Evolutionary conservation across 2,329 filamentous ascomycete species (phyloP).

Genomic region (Shiraia sp.): DNA sequence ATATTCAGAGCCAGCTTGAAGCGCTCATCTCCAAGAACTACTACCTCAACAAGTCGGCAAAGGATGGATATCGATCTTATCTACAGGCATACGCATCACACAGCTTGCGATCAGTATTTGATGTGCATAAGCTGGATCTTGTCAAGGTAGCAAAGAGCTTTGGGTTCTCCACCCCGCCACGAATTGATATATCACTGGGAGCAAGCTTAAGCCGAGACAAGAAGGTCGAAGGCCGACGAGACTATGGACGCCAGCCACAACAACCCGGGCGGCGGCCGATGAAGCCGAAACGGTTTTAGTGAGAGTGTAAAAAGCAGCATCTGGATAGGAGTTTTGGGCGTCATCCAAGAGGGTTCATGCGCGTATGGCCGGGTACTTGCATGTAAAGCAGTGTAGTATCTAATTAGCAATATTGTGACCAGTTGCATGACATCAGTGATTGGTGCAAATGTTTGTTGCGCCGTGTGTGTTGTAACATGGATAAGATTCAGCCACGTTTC

Average conservation of each 20-base stretch:
- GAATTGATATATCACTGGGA: conserved; percentile 77
- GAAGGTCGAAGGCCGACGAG: conserved; percentile 63
- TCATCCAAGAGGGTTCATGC: conserved; percentile 1
- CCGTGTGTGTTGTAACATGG: no score
- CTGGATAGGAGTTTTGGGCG: conserved; percentile 16
- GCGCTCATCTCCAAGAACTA: conserved; percentile 95
- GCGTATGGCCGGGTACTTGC: no score
- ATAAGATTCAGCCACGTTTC: no score
- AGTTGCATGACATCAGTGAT: no score
- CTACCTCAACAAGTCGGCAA: conserved; percentile 86
- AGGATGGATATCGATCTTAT: conserved; percentile 82
- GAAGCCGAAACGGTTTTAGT: conserved; percentile 48
- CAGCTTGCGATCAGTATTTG: conserved; percentile 79
- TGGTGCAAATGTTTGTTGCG: no score
- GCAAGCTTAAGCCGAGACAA: conserved; percentile 77
- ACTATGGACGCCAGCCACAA: conserved; percentile 78
- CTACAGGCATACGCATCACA: conserved; percentile 93
- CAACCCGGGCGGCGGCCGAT: conserved; percentile 56
- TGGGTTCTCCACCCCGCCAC: conserved; percentile 75
- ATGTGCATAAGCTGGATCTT: conserved; percentile 79
- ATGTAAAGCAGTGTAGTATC: no score
- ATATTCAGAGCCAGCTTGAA: conserved; percentile 75
- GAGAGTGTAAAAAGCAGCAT: conserved; percentile 5
- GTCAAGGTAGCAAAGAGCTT: conserved; percentile 85
- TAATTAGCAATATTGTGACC: no score